Base-by-base conservation (phyloP, 306 rosid genomes). In the Hippophae tibetana region DNA sequence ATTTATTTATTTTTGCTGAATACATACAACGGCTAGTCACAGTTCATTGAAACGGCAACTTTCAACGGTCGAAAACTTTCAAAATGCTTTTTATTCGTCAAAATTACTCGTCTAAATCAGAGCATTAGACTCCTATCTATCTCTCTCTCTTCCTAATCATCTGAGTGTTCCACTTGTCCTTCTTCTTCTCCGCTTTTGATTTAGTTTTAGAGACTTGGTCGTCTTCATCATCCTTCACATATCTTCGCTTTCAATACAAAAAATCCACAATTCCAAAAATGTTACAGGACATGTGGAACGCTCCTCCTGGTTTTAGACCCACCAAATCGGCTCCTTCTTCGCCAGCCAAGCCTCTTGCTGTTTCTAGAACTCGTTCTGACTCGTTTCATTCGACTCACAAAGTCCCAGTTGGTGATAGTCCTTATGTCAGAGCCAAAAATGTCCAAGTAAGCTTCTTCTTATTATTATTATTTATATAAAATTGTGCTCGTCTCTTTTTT, bases 321-420 rank as follows among this genome's bases (percentile, higher is more conserved):
- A 76, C 97, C 27, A 92, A 92, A 54, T 93, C 97, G 0, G 99
- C 99, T 52, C 99, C 99, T 55, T 88, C 89, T 50, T 93, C 99
- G 1, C 99, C 97, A 3, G 97, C 99, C 6, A 93, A 93, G 76
- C 95, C 97, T 58, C 78, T 86, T 6, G 85, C 77, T 1, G 77
- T 93, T 53, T 65, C 61, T 0, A 69, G 99, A 76, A 82, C 93
- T 10, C 89, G 90, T 0, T 89, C 99, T 0, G 99, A 93, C 49
- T 79, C 94, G 5, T 84, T 88, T 58, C 97, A 93, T 38, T 65
- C 88, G 6, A 51, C 95, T 9, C 95, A 93, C 61, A 93, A 93
- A 79, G 90, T 93, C 46, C 99, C 99, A 0, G 62, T 72, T 7
- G 99, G 97, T 0, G 97, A 88, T 58, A 55, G 82, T n/a, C 99